Percentiles rank a stretch among this genome's conserved stretches.
phyloP scores from a whole-genome alignment of 2,329 filamentous ascomycete species.

The Camillea tinctor region DNA sequence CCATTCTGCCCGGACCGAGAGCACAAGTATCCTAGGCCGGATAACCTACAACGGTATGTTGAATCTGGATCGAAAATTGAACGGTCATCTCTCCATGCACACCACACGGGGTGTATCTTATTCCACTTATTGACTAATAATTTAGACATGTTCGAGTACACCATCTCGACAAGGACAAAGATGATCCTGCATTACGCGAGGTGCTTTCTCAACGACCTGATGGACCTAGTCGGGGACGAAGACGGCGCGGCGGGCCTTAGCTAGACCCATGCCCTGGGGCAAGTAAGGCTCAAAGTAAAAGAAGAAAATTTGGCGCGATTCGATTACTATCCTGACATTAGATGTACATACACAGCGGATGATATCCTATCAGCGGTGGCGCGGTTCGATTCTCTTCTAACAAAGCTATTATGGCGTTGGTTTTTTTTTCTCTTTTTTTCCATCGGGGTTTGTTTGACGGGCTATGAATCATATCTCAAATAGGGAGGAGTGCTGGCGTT shows the following conservation, averaged over 20 bases:
- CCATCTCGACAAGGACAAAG: conserved; percentile 84
- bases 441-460: conserved; percentile 9
- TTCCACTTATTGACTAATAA: conserved; percentile 5
- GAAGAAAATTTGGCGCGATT: conserved; percentile 14
- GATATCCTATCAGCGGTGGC: conserved; percentile 18
- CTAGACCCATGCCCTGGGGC: neutral
- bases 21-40: conserved; percentile 90
- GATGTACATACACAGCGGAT: conserved; percentile 27
- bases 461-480: conserved; percentile 8
- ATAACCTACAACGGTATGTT: conserved; percentile 85
- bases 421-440: conserved; percentile 11
- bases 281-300: too few species aligned
- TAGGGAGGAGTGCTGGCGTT: conserved; percentile 14
- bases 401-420: conserved; percentile 15
- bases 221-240: conserved; percentile 76
- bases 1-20: conserved; percentile 93
- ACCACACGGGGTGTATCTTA: neutral
- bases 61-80: neutral
- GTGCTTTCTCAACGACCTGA: conserved; percentile 85
- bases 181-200: conserved; percentile 76
- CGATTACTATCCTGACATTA: conserved; percentile 21
- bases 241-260: conserved; percentile 59
- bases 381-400: conserved; percentile 16
- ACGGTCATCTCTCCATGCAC: too few species aligned
- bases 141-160: conserved; percentile 87